These are phyloP conservation scores for Malus hybrid DNA, from an alignment of 331 rosid species.

Conservation along the genomic window DNA sequence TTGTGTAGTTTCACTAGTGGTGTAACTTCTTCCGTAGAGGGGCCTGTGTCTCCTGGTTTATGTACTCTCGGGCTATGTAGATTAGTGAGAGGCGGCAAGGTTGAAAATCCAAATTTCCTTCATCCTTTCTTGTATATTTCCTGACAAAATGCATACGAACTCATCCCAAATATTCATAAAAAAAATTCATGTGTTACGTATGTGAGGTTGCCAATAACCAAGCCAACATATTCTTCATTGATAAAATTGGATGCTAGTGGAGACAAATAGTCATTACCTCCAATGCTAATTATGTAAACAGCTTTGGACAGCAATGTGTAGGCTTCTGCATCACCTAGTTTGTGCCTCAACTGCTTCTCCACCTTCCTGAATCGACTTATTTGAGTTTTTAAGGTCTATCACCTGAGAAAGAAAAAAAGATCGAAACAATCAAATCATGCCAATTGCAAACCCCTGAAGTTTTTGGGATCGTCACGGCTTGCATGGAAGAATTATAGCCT, in stretches of 20 bases:
- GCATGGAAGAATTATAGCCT: no score
- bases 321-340: background rate
- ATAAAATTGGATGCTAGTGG: background rate
- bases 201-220: conserved; percentile 44
- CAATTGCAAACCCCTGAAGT: no score
- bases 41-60: background rate
- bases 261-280: background rate
- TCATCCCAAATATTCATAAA: background rate
- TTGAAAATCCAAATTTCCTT: conserved; percentile 32
- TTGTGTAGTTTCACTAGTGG: conserved; percentile 4
- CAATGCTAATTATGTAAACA: conserved; percentile 12
- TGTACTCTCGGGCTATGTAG: background rate
- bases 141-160: background rate
- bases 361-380: background rate
- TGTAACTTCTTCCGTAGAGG: background rate
- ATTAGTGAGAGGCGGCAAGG: conserved; percentile 18
- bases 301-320: conserved; percentile 1
- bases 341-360: background rate
- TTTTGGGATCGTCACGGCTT: no score
- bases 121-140: conserved; percentile 34
- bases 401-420: background rate
- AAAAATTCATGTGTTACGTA: background rate
- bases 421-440: background rate
- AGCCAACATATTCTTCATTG: conserved; percentile 23
- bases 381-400: background rate